Base-by-base conservation (phyloP, 1,139 yeast genomes). In the Suhomyces ambrosiae region DNA sequence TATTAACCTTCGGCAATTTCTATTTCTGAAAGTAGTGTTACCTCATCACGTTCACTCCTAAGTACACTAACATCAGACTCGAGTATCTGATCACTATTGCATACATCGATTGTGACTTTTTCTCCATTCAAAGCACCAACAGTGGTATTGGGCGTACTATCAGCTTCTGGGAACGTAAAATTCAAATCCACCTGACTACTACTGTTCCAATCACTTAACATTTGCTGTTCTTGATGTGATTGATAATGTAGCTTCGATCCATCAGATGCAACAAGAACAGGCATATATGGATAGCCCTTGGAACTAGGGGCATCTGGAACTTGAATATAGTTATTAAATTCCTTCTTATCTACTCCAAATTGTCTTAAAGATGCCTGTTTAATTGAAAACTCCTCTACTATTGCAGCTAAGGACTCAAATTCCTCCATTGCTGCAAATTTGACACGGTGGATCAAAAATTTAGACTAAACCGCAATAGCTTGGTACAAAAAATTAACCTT, bases 371-470 rank as follows among this genome's bases (percentile, higher is more conserved):
- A 53, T 2, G 46, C 25, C 4, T 35, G 31, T 30, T 53, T 58
- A 2, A 63, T 45, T 3, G 46, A 33, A 32, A 54, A 46, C 30
- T 53, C 54, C 3, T 49, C 47, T 3, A 53, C 42, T 2, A 61
- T 49, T 6, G 50, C 46, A 23, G 49, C 48, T 28, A 64, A 40
- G 3, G 60, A 41, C 32, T 55, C 56, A 16, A 60, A 46, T 13
- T 44, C 30, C 11, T 55, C 59, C 61, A 57, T 23, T 29, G 40
- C 40, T 35, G 43, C 41, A 35, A 38, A n/a, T 4, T 4, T 9
- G 9, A n/a, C n/a, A 12, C n/a, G n/a, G n/a, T n/a, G n/a, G 27
- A 11, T n/a, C 12, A 23, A n/a, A 23, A 23, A n/a, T 19, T 19
- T 9, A 19, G 9, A 7, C 22, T 19, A 7, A 7, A 19, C 9